phyloP scores from a whole-genome alignment of 1,139 yeast species.

The Hyphopichia fennica region DNA sequence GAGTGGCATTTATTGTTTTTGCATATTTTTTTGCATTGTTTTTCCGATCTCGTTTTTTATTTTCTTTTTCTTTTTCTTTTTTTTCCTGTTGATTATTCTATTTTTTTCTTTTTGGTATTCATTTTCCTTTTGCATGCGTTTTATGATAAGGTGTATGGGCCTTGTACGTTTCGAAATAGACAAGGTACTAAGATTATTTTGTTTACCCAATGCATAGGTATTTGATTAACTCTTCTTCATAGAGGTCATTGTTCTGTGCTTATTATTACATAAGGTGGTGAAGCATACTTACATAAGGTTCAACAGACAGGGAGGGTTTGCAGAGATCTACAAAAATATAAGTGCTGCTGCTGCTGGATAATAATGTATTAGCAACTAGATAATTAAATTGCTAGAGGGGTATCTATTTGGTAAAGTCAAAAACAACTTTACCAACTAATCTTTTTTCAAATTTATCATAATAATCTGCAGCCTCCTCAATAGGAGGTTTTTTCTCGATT shows the following conservation, averaged over 20 bases:
- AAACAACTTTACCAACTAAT: conserved; percentile 57
- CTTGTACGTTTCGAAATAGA: no score
- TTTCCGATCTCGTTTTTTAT: no score
- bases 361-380: not conserved
- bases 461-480: conserved; percentile 47
- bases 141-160: no score
- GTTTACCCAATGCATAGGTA: no score
- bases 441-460: conserved; percentile 55
- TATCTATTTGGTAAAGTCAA: conserved; percentile 23
- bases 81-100: no score
- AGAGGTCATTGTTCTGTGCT: not conserved
- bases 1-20: not conserved
- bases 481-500: conserved; percentile 44
- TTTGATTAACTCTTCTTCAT: no score
- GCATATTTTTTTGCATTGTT: no score
- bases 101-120: no score
- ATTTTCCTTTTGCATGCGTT: no score
- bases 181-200: no score
- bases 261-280: not conserved
- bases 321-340: not conserved
- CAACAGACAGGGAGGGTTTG: not conserved
- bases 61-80: no score
- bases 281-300: not conserved
- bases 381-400: not conserved
- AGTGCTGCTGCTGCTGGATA: not conserved